These are phyloP conservation scores for Melastoma malabathricum DNA, from an alignment of 345 rosid genomes.

Conservation along the genomic window DNA sequence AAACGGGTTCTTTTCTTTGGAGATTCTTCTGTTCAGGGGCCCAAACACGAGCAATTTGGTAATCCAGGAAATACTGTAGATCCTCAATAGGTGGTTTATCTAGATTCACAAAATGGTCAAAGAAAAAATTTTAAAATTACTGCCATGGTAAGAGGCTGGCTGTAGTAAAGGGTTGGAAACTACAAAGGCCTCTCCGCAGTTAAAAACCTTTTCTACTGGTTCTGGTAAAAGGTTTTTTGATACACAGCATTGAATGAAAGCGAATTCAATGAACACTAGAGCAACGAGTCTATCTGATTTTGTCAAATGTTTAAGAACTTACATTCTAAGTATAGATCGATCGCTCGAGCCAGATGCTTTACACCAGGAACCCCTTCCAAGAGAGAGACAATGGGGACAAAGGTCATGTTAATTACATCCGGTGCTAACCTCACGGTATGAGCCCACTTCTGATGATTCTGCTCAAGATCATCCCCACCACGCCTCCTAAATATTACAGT, in stretches of 20 bases:
- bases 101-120: constrained; percentile 17
- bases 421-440: constrained; percentile 68
- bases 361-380: constrained; percentile 86
- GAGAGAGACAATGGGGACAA: constrained; percentile 67
- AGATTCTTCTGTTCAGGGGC: constrained; percentile 87
- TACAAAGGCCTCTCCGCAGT: not conserved
- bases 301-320: constrained; percentile 21
- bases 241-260: no score
- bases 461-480: constrained; percentile 98
- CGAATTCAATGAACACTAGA: no score
- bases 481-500: constrained; percentile 96
- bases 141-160: not conserved
- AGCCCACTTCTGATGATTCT: constrained; percentile 85
- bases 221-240: no score
- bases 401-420: constrained; percentile 88
- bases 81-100: constrained; percentile 97
- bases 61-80: constrained; percentile 88
- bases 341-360: constrained; percentile 74
- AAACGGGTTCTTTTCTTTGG: constrained; percentile 87
- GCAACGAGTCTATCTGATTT: no score
- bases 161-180: not conserved
- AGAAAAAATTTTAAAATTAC: not conserved
- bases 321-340: constrained; percentile 84
- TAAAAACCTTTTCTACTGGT: no score
- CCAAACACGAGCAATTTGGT: constrained; percentile 80